Conservation (phyloP, 306 rosid genomes). For the Myrica gale region DNA sequence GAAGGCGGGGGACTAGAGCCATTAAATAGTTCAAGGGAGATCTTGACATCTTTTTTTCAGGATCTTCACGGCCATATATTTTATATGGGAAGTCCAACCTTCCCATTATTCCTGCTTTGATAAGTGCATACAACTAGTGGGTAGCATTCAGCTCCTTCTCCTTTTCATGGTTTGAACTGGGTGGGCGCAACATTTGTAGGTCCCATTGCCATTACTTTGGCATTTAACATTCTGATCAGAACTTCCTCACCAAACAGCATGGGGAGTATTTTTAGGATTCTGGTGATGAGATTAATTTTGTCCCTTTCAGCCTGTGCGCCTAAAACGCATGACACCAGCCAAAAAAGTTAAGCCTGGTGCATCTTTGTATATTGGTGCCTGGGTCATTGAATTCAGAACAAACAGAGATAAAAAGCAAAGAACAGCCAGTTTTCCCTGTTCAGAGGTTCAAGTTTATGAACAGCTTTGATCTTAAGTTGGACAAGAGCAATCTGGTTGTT, state of each 20-base stretch:
- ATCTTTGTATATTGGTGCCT: background rate
- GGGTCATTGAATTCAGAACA: background rate
- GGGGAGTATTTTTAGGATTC: slow-evolving; percentile 11
- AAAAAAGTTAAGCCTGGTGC: background rate
- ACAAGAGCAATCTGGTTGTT: background rate
- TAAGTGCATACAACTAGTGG: slow-evolving; percentile 19
- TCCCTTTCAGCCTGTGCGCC: slow-evolving; percentile 19
- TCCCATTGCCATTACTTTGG: slow-evolving; percentile 22
- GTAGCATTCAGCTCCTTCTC: slow-evolving; percentile 25
- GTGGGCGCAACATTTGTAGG: slow-evolving; percentile 30
- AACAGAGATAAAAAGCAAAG: background rate
- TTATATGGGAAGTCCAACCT: background rate
- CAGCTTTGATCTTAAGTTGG: background rate
- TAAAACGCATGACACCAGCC: slow-evolving; percentile 2
- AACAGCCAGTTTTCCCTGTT: background rate
- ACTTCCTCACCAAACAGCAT: slow-evolving; percentile 36
- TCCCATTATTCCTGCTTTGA: slow-evolving; percentile 3
- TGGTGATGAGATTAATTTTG: slow-evolving; percentile 22
- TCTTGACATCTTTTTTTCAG: slow-evolving; percentile 6
- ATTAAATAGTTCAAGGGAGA: background rate
- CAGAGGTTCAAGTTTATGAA: background rate
- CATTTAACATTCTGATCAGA: slow-evolving; percentile 18
- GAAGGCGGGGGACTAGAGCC: background rate
- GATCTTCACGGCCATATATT: slow-evolving; percentile 14
- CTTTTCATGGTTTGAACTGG: slow-evolving; percentile 31